Evolutionary conservation across 306 rosid species (phyloP), one percentile per base, ranked within the genome.

Genomic region (Gleditsia sinensis): DNA sequence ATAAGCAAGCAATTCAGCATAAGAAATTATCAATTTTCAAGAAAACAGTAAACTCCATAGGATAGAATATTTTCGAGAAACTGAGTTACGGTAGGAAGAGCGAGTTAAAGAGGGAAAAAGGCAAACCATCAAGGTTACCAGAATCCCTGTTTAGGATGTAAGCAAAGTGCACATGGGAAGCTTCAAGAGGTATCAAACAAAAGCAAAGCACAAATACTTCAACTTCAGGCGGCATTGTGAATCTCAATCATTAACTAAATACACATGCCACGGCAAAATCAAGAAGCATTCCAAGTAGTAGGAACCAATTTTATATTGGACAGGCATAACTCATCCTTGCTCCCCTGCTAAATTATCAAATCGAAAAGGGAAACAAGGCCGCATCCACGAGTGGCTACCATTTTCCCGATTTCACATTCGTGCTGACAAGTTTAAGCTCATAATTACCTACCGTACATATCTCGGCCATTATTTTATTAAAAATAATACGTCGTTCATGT

Each of bases 81-180:
- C n/a, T n/a, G n/a, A n/a, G n/a, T n/a, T n/a, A n/a, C n/a, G n/a
- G n/a, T n/a, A n/a, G n/a, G n/a, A n/a, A n/a, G n/a, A n/a, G n/a
- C n/a, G n/a, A n/a, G n/a, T n/a, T n/a, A n/a, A n/a, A n/a, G 50
- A 43, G 11, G 1, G 4, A 3, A 43, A 2, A 43, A 43, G 17
- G 48, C 3, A 14, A 12, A 43, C n/a, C n/a, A n/a, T n/a, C n/a
- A n/a, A 39, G 12, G 43, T 39, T 39, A 13, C 8, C 13, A 13
- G 4, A 40, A 19, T 36, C 70, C 39, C 69, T 23, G 75, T 74
- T 78, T 80, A 43, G 34, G 78, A 74, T 45, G 74, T 34, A 83
- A 83, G 87, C 78, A 82, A 78, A 69, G 0, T 50, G 80, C 86
- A 82, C 82, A 82, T 82, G 86, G 85, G 73, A 21, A 83, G 72